Conservation (phyloP, 257 asterid genomes). For the Coffea eugenioides region DNA sequence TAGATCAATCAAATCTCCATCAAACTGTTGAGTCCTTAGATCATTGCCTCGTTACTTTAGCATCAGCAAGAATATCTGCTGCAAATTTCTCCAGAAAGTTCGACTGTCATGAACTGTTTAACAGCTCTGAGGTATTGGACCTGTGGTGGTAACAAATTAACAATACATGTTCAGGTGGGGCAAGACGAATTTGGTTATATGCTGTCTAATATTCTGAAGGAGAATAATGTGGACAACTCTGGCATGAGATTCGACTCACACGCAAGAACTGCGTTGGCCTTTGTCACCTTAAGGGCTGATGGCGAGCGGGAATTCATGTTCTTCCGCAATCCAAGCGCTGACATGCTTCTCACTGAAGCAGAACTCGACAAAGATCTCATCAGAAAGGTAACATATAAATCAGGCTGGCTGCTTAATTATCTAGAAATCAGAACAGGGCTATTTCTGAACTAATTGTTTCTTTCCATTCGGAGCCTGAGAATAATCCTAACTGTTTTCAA, state of each 20-base stretch:
- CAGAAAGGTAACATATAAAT: conserved; percentile 20
- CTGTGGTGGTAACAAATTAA: neutral
- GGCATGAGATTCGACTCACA: conserved; percentile 29
- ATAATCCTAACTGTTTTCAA: neutral
- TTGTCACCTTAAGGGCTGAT: conserved; percentile 34
- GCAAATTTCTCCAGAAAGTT: neutral
- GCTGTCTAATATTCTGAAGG: conserved; percentile 32
- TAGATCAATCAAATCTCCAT: too few species aligned
- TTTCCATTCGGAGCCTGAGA: neutral
- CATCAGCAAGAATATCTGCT: neutral
- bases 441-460: too few species aligned
- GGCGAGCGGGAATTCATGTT: conserved; percentile 44
- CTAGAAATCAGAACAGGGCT: neutral
- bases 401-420: neutral
- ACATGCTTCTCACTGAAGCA: conserved; percentile 39
- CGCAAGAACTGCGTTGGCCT: conserved; percentile 40
- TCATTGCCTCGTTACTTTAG: neutral
- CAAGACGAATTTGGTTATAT: conserved; percentile 37
- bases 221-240: conserved; percentile 30
- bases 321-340: conserved; percentile 38
- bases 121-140: neutral
- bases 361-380: conserved; percentile 35
- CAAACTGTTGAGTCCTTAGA: too few species aligned
- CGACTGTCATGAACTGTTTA: neutral
- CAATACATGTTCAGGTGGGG: conserved; percentile 24